A percentile compares a stretch with the other conserved stretches of the same genome.
Evolutionary conservation across 1,284 basidiomycete genomes (phyloP).

Genomic region (Malassezia slooffiae): DNA sequence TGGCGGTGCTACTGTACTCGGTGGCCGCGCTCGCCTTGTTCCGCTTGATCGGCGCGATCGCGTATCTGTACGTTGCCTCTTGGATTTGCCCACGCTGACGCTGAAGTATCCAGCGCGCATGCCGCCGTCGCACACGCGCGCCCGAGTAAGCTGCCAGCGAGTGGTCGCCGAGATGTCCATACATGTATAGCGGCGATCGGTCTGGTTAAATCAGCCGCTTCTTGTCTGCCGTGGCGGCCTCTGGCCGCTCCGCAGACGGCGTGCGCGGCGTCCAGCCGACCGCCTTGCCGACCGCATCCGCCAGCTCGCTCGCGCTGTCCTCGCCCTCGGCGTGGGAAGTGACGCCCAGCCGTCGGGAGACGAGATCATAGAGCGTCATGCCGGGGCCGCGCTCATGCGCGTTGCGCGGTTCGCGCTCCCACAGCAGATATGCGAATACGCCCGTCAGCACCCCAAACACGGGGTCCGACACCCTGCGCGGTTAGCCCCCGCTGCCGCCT

Average conservation of each 20-base stretch:
- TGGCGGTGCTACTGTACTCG: constrained; percentile 38
- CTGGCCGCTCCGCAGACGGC: too few species aligned
- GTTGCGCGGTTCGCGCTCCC: constrained; percentile 39
- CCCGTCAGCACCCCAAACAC: constrained; percentile 37
- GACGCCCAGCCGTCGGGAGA: constrained; percentile 16
- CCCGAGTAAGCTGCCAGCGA: too few species aligned
- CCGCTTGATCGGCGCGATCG: constrained; percentile 25
- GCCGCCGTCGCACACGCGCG: too few species aligned
- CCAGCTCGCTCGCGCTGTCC: too few species aligned
- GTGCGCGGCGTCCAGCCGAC: too few species aligned
- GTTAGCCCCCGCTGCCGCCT: background rate
- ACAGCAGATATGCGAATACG: constrained; percentile 37
- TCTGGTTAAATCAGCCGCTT: too few species aligned
- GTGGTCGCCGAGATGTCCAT: background rate
- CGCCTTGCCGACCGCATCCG: too few species aligned
- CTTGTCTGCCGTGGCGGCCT: too few species aligned
- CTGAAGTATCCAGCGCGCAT: too few species aligned
- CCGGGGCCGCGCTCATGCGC: constrained; percentile 26
- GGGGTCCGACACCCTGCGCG: constrained; percentile 25
- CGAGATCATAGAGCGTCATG: constrained; percentile 23
- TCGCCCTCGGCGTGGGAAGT: too few species aligned
- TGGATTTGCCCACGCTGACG: too few species aligned
- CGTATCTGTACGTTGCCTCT: constrained; percentile 15
- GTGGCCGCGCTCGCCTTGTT: constrained; percentile 35
- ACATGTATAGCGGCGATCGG: too few species aligned